Base-by-base conservation (phyloP, 2,329 filamentous ascomycete genomes). In the Knufia petricola region DNA sequence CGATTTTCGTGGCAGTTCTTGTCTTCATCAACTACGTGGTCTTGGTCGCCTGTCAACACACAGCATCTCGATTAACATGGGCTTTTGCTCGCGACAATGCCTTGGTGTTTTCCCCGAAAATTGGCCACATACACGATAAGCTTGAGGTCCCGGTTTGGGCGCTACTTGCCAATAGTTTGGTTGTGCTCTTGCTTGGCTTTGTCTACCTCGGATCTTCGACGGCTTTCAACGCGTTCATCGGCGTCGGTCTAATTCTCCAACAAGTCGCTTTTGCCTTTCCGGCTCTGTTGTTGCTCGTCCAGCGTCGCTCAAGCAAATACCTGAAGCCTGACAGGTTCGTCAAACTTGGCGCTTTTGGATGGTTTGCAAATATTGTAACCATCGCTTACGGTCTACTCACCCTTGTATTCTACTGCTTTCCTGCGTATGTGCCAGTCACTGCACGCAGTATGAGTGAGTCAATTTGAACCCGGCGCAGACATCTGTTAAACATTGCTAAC, bases 201-300 rank as follows among this genome's bases (percentile, higher is more conserved):
- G 77, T 79, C 53, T 74, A 76, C 21, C 28, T 54, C 9, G 52
- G 46, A 12, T 49, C 44, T 23, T 7, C 48, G 12, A 50, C 52
- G 4, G 76, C 75, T 2, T 79, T 79, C 61, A 68, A 71, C 52
- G 74, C 75, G 54, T 69, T 79, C 24, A 71, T 76, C 3, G 74
- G 75, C 20, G 77, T 72, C 72, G 77, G 71, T 15, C 71, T 74
- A 32, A 62, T 66, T 1, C 54, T 72, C 8, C 34, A 38, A 15
- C 12, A n/a, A 20, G 12, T 17, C 12, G 8, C 34, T 7, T 38
- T 8, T 20, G 12, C 34, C 8, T 8, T 38, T 8, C 34, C 34
- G 34, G 12, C 12, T 17, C 7, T 17, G 7, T n/a, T 38, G 15
- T 17, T 38, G 34, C 7, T 38, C 8, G 6, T 38, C 17, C 34